phyloP scores from a whole-genome alignment of 1,284 basidiomycete species.

The Mixia osmundae region DNA sequence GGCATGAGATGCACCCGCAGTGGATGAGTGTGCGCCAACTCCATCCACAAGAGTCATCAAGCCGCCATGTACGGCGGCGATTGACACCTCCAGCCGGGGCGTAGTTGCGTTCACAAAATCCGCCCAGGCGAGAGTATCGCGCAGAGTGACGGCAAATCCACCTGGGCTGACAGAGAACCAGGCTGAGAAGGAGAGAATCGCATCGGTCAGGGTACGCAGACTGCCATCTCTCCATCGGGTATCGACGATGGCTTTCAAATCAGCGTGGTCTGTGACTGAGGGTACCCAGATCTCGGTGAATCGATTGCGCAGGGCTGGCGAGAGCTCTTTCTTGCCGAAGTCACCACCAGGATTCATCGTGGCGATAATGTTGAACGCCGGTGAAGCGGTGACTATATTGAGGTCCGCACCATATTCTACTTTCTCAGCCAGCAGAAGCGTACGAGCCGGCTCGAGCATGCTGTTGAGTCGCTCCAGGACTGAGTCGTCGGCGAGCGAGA shows the following conservation, averaged over 20 bases:
- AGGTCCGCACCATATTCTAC: constrained; percentile 51
- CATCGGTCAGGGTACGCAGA: constrained; percentile 36
- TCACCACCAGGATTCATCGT: constrained; percentile 99
- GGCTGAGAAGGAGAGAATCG: constrained; percentile 52
- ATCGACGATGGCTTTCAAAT: constrained; percentile 56
- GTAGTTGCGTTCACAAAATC: constrained; percentile 43
- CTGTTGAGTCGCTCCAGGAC: constrained; percentile 94
- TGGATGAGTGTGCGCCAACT: constrained; percentile 19
- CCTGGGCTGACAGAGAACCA: constrained; percentile 43
- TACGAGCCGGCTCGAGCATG: constrained; percentile 73
- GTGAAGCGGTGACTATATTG: constrained; percentile 39
- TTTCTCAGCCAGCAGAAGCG: constrained; percentile 77
- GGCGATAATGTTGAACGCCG: constrained; percentile 67
- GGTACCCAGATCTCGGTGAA: constrained; percentile 99
- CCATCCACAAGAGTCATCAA: constrained; percentile 24
- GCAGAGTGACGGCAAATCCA: constrained; percentile 25
- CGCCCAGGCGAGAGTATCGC: constrained; percentile 88
- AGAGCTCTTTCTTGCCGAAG: constrained; percentile 97
- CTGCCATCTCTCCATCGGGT: constrained; percentile 40
- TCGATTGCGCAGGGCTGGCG: constrained; percentile 84
- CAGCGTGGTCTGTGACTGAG: constrained; percentile 45
- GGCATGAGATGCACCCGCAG: constrained; percentile 2
- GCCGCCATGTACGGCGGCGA: constrained; percentile 24
- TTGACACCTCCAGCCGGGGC: constrained; percentile 5
- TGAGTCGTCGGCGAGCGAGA: constrained; percentile 93